A percentile compares a stretch with the other conserved stretches of the same genome.
These are phyloP conservation scores for Sphaerulina musiva DNA, from an alignment of 2,329 filamentous ascomycete genomes.

Conservation along the genomic window DNA sequence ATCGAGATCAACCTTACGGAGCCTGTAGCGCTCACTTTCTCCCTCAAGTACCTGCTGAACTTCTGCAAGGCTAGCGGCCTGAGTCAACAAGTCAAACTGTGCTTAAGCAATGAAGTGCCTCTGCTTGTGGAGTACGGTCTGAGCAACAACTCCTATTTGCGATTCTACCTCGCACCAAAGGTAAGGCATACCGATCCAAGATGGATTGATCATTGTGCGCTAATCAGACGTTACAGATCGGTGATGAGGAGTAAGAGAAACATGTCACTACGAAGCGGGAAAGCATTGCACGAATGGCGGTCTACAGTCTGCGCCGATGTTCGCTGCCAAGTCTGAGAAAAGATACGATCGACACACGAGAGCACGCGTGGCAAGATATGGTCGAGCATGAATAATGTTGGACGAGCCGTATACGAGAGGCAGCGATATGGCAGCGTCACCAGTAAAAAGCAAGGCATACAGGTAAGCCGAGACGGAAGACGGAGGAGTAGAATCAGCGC, in stretches of 20 bases:
- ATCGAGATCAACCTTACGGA: slow-evolving; percentile 87
- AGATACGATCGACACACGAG: slow-evolving; percentile 4
- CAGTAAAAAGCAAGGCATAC: background rate
- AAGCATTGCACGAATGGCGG: background rate
- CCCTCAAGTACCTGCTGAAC: slow-evolving; percentile 98
- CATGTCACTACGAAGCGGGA: background rate
- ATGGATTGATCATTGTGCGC: background rate
- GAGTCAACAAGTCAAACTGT: slow-evolving; percentile 77
- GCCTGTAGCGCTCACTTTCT: slow-evolving; percentile 91
- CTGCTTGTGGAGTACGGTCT: slow-evolving; percentile 88
- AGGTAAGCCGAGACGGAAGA: slow-evolving; percentile 1
- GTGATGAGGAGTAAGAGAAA: slow-evolving; percentile 52
- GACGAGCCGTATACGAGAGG: slow-evolving; percentile 2
- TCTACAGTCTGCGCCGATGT: background rate
- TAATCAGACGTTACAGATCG: slow-evolving; percentile 51
- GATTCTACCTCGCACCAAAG: slow-evolving; percentile 98
- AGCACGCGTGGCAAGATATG: slow-evolving; percentile 1
- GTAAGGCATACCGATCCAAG: slow-evolving; percentile 45
- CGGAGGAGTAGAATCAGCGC: background rate
- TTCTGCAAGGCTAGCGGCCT: slow-evolving; percentile 96
- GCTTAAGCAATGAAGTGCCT: slow-evolving; percentile 91
- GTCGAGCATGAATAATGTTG: slow-evolving; percentile 2
- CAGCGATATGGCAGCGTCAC: background rate
- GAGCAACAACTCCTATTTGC: slow-evolving; percentile 75
- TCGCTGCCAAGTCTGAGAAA: background rate